phyloP scores from a whole-genome alignment of 768 basidiomycete genomes.

The Podaxis sp. region DNA sequence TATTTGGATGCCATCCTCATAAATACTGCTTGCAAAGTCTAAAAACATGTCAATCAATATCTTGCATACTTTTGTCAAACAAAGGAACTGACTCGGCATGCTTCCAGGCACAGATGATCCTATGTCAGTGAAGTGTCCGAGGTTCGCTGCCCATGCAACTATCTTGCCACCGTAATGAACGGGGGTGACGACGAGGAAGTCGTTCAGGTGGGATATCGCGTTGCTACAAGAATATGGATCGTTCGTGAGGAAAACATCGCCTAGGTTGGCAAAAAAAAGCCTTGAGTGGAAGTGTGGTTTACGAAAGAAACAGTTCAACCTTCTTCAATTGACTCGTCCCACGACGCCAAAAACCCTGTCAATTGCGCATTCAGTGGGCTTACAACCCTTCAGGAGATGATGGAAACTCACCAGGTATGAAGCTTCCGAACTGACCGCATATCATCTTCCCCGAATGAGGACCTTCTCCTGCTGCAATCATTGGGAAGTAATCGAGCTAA shows the following conservation, averaged over 20 bases:
- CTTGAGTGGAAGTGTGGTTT: neutral
- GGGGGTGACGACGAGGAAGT: constrained; percentile 24
- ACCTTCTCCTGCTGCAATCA: constrained; percentile 25
- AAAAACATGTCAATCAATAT: neutral
- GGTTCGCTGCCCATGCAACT: constrained; percentile 25
- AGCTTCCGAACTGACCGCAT: constrained; percentile 26
- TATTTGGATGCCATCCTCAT: constrained; percentile 26
- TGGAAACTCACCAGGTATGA: constrained; percentile 19
- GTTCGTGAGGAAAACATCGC: constrained; percentile 23
- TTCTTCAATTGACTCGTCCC: constrained; percentile 25
- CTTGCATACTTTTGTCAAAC: neutral
- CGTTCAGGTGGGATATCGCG: constrained; percentile 27
- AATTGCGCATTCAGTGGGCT: neutral
- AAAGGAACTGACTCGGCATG: constrained; percentile 15
- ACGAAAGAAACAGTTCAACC: constrained; percentile 6
- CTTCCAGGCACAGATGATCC: constrained; percentile 19
- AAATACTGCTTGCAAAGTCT: constrained; percentile 19
- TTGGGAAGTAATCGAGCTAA: constrained; percentile 23
- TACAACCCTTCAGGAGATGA: neutral
- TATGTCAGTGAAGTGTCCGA: constrained; percentile 25
- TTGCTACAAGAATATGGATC: constrained; percentile 23
- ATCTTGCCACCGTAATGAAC: constrained; percentile 23
- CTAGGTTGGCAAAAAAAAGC: neutral
- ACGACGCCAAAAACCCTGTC: constrained; percentile 22
- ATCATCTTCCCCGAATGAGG: constrained; percentile 24